Evolutionary conservation across 139 green algal genomes (phyloP), one percentile per base, ranked within the genome.

Genomic region (Bryopsis sp.): DNA sequence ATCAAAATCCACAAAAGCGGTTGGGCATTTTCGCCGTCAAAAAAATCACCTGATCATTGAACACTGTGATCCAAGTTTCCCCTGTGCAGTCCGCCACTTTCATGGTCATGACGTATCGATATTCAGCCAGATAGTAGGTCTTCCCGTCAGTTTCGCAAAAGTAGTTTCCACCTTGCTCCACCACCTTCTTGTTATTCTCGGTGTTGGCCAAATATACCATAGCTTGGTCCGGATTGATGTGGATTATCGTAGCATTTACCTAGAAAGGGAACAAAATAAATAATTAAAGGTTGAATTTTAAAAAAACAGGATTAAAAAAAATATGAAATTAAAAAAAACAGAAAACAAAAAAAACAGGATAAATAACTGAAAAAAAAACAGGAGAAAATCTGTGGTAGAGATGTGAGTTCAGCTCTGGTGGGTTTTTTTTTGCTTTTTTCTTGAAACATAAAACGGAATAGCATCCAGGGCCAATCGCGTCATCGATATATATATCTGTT

Each of bases 201-300:
- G 86, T 88, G 79, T 84, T 83, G 39, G 90, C 88, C 28, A 87
- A 64, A 77, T 96, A 96, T 71, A 84, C 92, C 73, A 96, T 74
- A 28, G 58, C 76, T 74, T 92, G 76, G 7, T 90, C 78, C 2
- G 76, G 48, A 67, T 87, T 84, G 67, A 91, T 82, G 47, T 65
- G 32, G 0, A 78, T 72, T 11, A 90, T 67, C 1, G 67, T 76
- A 36, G 60, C 72, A 11, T 31, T 48, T 50, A n/a, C n/a, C n/a
- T n/a, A n/a, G n/a, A n/a, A n/a, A 43, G 59, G 47, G 67, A 3
- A 67, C 67, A 2, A 54, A 34, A 47, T 80, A 79, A 7, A 37
- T 11, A n/a, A n/a, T n/a, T n/a, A n/a, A n/a, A n/a, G 37, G 7
- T 39, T 7, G 11, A 66, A 69, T 24, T 22, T 34, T 34, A 71